These are phyloP conservation scores for Scheffersomyces lignicola DNA, from an alignment of 1,139 yeast species.

Conservation along the genomic window DNA sequence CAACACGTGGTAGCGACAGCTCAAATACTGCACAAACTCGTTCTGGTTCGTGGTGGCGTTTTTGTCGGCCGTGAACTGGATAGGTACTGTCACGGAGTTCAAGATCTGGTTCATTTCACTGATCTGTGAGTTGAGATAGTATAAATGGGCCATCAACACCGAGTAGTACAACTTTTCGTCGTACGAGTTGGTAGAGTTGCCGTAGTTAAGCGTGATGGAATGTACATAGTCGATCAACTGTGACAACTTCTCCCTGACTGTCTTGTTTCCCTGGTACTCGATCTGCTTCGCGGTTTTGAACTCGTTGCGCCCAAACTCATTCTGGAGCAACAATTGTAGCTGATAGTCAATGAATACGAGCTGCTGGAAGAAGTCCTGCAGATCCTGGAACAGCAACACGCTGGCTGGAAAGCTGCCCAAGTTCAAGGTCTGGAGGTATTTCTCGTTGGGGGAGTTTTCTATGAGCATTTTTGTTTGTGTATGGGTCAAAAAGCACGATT, in stretches of 20 bases:
- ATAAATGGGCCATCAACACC: conserved; percentile 38
- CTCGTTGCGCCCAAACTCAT: conserved; percentile 31
- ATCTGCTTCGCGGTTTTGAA: conserved; percentile 21
- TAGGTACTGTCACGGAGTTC: conserved; percentile 16
- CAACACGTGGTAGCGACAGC: conserved; percentile 38
- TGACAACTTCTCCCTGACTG: conserved; percentile 24
- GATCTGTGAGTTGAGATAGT: conserved; percentile 28
- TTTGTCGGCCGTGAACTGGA: conserved; percentile 14
- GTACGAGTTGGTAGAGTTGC: conserved; percentile 22
- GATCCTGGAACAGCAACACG: conserved; percentile 34
- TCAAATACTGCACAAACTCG: conserved; percentile 33
- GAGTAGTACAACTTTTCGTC: conserved; percentile 36
- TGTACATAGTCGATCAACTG: conserved; percentile 32
- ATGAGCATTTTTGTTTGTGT: conserved; percentile 24
- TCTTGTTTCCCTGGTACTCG: conserved; percentile 15
- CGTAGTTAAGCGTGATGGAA: conserved; percentile 30
- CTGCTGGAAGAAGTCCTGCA: conserved; percentile 38
- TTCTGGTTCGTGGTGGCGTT: conserved; percentile 15
- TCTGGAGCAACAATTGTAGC: conserved; percentile 34
- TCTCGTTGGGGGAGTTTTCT: conserved; percentile 24
- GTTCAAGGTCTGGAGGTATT: conserved; percentile 27
- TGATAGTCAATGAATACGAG: conserved; percentile 42
- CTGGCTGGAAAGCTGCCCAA: conserved; percentile 42
- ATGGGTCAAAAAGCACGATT: no score
- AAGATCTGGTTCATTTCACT: conserved; percentile 22